Evolutionary conservation across 192 early-diverging fungal species (phyloP).

Genomic region (Coemansia sp.): DNA sequence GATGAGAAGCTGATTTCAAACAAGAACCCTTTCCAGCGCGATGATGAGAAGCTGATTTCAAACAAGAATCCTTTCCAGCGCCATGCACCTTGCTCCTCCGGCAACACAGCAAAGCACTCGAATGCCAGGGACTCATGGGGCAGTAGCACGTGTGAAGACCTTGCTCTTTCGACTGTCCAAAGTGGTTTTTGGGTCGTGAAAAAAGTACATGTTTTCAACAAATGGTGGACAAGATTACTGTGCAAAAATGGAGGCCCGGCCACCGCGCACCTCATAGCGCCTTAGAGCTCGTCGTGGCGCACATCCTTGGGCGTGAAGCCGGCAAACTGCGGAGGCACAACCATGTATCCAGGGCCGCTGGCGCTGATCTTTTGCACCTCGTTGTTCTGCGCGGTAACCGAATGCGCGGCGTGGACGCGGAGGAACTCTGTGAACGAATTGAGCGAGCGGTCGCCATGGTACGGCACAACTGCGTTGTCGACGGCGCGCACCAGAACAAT

Average conservation of each 20-base stretch:
- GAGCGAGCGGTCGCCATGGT: constrained; percentile 77
- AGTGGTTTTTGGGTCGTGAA: no score
- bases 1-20: no score
- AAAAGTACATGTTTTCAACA: background rate
- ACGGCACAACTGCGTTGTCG: constrained; percentile 75
- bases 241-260: no score
- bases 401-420: constrained; percentile 63
- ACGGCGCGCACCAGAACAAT: constrained; percentile 87
- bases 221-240: no score
- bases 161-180: no score
- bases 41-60: no score
- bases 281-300: constrained; percentile 46
- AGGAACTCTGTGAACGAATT: constrained; percentile 79
- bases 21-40: no score
- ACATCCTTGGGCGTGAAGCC: constrained; percentile 53
- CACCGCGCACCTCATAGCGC: no score
- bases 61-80: no score
- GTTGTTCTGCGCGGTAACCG: constrained; percentile 8
- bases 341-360: constrained; percentile 10
- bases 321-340: constrained; percentile 9
- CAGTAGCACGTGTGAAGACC: constrained; percentile 13
- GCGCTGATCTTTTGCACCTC: background rate
- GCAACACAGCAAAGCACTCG: background rate
- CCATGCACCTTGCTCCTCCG: no score
- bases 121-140: constrained; percentile 13